Conservation (phyloP, 148 eudicot genomes). For the Amaranthus hypochondriacus region DNA sequence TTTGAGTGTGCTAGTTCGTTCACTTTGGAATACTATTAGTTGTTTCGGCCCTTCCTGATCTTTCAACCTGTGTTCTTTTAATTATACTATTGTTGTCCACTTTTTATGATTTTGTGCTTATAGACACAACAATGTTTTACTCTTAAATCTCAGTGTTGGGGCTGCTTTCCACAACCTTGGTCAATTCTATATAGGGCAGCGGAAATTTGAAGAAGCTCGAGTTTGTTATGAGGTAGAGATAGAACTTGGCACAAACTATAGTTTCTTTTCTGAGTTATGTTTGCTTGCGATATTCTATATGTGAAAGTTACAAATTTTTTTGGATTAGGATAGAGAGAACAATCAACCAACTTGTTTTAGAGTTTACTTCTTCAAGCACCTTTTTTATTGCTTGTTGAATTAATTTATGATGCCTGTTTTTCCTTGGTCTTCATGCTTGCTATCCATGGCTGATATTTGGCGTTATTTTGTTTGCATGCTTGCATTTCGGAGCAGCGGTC, state of each 20-base stretch:
- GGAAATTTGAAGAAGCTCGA: constrained; percentile 70
- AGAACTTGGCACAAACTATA: background rate
- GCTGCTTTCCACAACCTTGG: constrained; percentile 96
- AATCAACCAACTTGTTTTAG: background rate
- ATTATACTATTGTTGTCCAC: background rate
- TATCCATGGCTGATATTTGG: constrained; percentile 15
- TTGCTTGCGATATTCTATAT: background rate
- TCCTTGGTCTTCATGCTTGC: background rate
- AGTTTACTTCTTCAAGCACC: background rate
- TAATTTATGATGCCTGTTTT: background rate
- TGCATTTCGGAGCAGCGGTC: constrained; percentile 66
- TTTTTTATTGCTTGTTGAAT: background rate
- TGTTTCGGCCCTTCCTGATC: background rate
- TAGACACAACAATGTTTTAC: background rate
- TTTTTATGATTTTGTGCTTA: background rate
- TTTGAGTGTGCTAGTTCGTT: background rate
- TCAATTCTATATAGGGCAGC: constrained; percentile 68
- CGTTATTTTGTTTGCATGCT: constrained; percentile 23
- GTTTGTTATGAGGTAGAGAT: constrained; percentile 68
- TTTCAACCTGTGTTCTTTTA: background rate
- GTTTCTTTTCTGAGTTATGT: background rate
- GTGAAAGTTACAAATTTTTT: background rate
- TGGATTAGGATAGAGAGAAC: background rate
- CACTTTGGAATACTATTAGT: background rate
- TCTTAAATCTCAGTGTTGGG: constrained; percentile 53